Percentiles rank a stretch among this genome's conserved stretches.
Conservation (phyloP, 441 rosid genomes). For the Pelargonium myrrhifolium region DNA sequence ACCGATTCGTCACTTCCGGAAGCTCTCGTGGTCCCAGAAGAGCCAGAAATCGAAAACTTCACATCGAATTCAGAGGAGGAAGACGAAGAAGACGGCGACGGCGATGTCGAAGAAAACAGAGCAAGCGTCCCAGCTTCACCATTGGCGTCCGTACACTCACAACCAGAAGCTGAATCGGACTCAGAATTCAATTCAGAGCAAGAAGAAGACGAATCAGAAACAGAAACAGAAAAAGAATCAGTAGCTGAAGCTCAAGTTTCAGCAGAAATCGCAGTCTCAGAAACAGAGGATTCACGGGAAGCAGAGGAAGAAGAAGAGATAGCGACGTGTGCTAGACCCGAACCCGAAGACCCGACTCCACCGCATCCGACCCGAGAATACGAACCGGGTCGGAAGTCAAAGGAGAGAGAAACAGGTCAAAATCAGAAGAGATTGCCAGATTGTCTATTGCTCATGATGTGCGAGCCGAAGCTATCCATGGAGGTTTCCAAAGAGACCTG, state of each 20-base stretch:
- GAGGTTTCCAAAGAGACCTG: constrained; percentile 95
- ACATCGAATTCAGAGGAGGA: not conserved
- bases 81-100: constrained; percentile 9
- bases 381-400: constrained; percentile 31
- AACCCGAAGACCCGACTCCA: constrained; percentile 19
- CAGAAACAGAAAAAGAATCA: not conserved
- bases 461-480: constrained; percentile 93
- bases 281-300: constrained; percentile 1
- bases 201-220: not conserved
- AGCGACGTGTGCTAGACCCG: constrained; percentile 32
- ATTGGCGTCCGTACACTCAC: not conserved
- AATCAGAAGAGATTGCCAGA: constrained; percentile 53
- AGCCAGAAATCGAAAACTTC: too few species aligned
- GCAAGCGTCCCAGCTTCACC: not conserved
- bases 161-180: constrained; percentile 6
- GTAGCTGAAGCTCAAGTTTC: constrained; percentile 9
- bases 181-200: not conserved
- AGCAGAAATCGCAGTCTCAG: not conserved
- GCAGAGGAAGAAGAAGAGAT: constrained; percentile 16
- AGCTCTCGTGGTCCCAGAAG: too few species aligned
- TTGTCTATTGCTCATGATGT: constrained; percentile 79
- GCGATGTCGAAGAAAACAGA: constrained; percentile 11
- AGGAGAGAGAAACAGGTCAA: constrained; percentile 24
- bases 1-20: too few species aligned
- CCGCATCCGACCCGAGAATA: constrained; percentile 7